Evolutionary conservation across 352 stramenopile species (phyloP), one percentile per base, ranked within the genome.

Genomic region (Globisporangium lucens): DNA sequence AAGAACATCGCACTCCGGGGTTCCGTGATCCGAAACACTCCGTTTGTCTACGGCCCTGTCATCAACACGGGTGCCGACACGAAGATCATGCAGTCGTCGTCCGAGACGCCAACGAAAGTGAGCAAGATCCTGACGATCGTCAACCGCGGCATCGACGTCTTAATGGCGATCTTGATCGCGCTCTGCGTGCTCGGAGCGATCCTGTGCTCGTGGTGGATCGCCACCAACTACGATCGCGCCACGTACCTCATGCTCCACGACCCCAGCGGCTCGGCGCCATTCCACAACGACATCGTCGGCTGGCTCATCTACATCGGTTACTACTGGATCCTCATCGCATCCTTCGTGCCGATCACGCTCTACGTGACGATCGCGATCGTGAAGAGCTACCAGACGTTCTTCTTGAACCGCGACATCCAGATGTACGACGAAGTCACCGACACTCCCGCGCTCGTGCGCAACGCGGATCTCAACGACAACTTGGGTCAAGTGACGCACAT

Each of bases 291-390:
- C 46, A 63, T 94, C 33, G 59, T 90, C 20, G 88, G 88, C 3
- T 82, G 84, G 66, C 66, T 87, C 43, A 90, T 91, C 38, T 93
- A 91, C 70, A 73, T 96, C 58, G 86, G 86, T 4, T 95, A 94
- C 76, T 96, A 88, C 71, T 96, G 87, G 86, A 94, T 95, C 69
- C 77, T 94, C 33, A 94, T 95, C 52, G 85, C 89, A 30, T 94
- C 84, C 0, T 95, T 96, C 67, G 87, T 96, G 4, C 89, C 89
- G 20, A 96, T 96, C 67, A 95, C 89, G 63, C 67, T 96, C 52
- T 96, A 96, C 73, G 89, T 96, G 52, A 94, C 85, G 9, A 90
- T 96, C 46, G 87, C 87, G 29, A 92, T 96, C 59, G 87, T 93
- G 56, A 94, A 94, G 66, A 92, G 75, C 29, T 94, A 94, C 69